These are phyloP conservation scores for Parachaetomium inaequale DNA, from an alignment of 495 filamentous ascomycete species.

Conservation along the genomic window DNA sequence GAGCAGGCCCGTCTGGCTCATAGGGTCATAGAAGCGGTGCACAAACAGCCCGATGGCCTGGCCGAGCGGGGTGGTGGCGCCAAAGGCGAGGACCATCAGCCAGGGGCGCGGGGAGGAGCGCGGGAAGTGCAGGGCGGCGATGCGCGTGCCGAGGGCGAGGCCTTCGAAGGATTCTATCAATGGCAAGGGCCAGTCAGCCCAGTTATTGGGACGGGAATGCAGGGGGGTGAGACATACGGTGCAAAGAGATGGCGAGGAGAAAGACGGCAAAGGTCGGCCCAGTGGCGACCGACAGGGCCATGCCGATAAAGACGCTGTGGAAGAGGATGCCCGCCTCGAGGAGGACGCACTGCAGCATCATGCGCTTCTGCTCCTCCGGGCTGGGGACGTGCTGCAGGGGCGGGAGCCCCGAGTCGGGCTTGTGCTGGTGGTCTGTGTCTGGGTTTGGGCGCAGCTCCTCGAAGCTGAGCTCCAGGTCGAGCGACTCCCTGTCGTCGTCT, in stretches of 20 bases:
- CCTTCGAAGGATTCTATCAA: slow-evolving; percentile 62
- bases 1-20: slow-evolving; percentile 73
- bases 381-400: slow-evolving; percentile 23
- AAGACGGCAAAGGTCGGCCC: slow-evolving; percentile 76
- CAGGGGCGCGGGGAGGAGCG: slow-evolving; percentile 61
- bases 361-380: slow-evolving; percentile 52
- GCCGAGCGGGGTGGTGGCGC: slow-evolving; percentile 83
- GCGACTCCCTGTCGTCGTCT: slow-evolving; percentile 34
- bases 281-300: slow-evolving; percentile 80
- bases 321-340: slow-evolving; percentile 84
- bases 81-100: slow-evolving; percentile 94
- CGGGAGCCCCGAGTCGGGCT: slow-evolving; percentile 25
- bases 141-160: slow-evolving; percentile 68
- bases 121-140: slow-evolving; percentile 63
- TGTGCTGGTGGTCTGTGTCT: slow-evolving; percentile 13
- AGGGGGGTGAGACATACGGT: slow-evolving; percentile 41
- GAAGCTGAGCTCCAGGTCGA: slow-evolving; percentile 49
- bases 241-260: slow-evolving; percentile 76
- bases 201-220: not conserved
- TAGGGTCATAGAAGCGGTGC: slow-evolving; percentile 81
- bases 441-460: slow-evolving; percentile 47
- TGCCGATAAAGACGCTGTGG: slow-evolving; percentile 85
- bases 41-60: slow-evolving; percentile 83
- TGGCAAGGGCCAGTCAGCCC: not conserved
- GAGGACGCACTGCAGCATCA: slow-evolving; percentile 72